Base-by-base conservation (phyloP, 140 eudicot species). In the Ambrosia hybrid region DNA sequence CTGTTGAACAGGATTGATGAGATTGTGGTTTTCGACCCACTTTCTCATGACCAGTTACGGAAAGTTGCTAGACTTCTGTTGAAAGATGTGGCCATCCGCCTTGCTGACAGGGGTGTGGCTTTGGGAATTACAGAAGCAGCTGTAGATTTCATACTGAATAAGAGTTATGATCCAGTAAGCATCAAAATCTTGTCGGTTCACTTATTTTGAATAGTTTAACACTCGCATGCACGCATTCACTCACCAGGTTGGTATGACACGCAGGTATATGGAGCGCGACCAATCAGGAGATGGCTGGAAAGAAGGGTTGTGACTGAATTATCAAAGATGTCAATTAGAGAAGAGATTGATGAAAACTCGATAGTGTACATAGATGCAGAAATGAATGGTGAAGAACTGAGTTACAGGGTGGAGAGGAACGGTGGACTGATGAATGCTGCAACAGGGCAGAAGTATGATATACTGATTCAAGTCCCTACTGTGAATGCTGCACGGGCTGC, bases 281-380 rank as follows among this genome's bases (percentile, higher is more conserved):
- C 98, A 0, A 93, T 93, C 9, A 90, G 98, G 81, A 85, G 98
- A 39, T 93, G 98, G 98, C 65, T 93, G 68, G 98, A 93, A 73
- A 87, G 77, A 61, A 84, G 80, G 75, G 98, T 93, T 1, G 98
- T 93, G 51, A 93, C 96, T 0, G 94, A 93, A 66, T 17, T 93
- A 11, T 93, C 98, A 0, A 93, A 76, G 60, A 93, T 93, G 98
- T 85, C 90, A 10, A 79, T 93, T 0, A 77, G 68, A 51, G 98
- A 81, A 11, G 91, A 85, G 76, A 93, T 93, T 7, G 98, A 93
- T 17, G 98, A 93, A 75, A 90, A 90, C 62, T 81, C 98, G 0
- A 93, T 97, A 0, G 98, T 93, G 10, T 93, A 80, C 58, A 83
- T 93, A 2, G 98, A 93, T 79, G 91, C 96, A 4, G 86, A 65